Base-by-base conservation (phyloP, 2,329 filamentous ascomycete species). In the Geosmithia flava region DNA sequence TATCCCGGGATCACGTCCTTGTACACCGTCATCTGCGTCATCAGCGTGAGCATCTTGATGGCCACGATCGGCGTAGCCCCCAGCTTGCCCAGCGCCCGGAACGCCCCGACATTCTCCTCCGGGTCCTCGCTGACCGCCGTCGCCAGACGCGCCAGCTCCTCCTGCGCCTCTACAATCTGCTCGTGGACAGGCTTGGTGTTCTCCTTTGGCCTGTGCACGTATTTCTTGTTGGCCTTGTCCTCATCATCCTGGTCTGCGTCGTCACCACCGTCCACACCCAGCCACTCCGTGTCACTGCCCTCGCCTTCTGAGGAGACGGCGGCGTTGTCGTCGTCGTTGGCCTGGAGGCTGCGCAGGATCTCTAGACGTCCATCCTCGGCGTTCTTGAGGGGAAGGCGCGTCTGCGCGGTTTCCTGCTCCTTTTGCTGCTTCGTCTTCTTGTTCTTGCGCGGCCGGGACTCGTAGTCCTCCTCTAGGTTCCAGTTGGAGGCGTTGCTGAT, bases 1-100 rank as follows among this genome's bases (percentile, higher is more conserved):
- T 98, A 98, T 20, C 93, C 93, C 0, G 93, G 93, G 50, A 98
- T 97, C 44, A 96, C 78, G 65, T 97, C 93, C 63, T 91, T 95
- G 72, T 91, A 98, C 13, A 97, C 81, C 1, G 90, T 79, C 62
- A 93, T 76, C 65, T 96, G 90, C 20, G 93, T 88, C 45, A 83
- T 86, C 53, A 98, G 70, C 7, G 86, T 83, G 51, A 98, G 74
- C 65, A 95, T 95, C 68, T 87, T 83, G 47, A 98, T 82, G 2
- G 84, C 81, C 15, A 77, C 64, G 52, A 90, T 81, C 15, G 73
- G 72, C 7, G 84, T 83, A 48, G 81, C 73, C 19, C 83, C 83
- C 55, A 95, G 78, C 57, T 85, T 78, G 30, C 82, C 83, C 57
- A 97, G 69, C 4, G 78, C 77, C 62, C 87, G 90, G 69, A 97